Base-by-base conservation (phyloP, 2,329 filamentous ascomycete species). In the Pseudogymnoascus sp. region DNA sequence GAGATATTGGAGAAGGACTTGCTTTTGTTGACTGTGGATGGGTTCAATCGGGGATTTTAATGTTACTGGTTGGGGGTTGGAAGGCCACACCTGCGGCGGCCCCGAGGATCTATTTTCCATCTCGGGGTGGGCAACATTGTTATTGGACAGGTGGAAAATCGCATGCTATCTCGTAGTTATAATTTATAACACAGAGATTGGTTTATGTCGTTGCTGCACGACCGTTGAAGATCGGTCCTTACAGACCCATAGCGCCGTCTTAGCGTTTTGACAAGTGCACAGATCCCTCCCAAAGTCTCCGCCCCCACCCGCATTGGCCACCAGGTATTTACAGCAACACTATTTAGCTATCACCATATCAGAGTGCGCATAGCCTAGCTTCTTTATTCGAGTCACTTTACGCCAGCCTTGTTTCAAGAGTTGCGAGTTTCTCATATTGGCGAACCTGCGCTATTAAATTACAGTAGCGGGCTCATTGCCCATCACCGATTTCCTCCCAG, bases 1-100 rank as follows among this genome's bases (percentile, higher is more conserved):
- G 4, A 62, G 67, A 24, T 71, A 69, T 60, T 60, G 9, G 39
- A 59, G 8, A 41, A 44, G 11, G 61, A 64, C n/a, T 50, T 59
- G 24, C 39, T 62, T 41, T 13, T 41, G 8, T 24, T 17, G 40
- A 41, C 40, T 41, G 40, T 41, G 21, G 40, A 41, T 41, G 40
- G 40, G 17, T 41, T 41, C 11, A 41, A 5, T 24, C 10, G 11
- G 9, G 40, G 40, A 4, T 24, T 41, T 24, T 41, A 40, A n/a
- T 10, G 37, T 10, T 10, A n/a, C 10, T 9, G 15, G 2, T 40
- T 9, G 8, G 4, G 37, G 15, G 8, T 5, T 40, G 15, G 4
- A 40, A 15, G 15, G 15, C 2, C n/a, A 40, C 37, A 40, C 15
- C 21, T 21, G 15, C 8, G 8, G 4, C 10, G 37, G 3, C 17